These are phyloP conservation scores for Trichomonascus vanleenenianus DNA, from an alignment of 805 yeast genomes.

Conservation along the genomic window DNA sequence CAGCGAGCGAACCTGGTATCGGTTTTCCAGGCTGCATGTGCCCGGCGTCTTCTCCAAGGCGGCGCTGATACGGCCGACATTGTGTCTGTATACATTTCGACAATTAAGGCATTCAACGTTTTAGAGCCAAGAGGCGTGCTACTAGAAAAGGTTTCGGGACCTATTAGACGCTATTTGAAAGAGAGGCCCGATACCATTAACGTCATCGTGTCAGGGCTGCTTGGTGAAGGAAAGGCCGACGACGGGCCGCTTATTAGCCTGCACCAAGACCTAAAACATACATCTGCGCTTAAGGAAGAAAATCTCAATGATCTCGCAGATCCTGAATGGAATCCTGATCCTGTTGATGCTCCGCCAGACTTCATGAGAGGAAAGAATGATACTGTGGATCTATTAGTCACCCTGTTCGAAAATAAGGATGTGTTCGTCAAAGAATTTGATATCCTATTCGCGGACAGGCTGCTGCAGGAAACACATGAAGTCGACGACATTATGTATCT, in stretches of 20 bases:
- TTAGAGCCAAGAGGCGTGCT: constrained; percentile 87
- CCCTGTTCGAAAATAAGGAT: constrained; percentile 64
- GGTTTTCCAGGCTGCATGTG: constrained; percentile 40
- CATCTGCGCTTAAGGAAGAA: constrained; percentile 25
- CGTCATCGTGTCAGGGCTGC: constrained; percentile 62
- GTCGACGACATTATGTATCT: constrained; percentile 31
- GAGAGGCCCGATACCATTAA: constrained; percentile 67
- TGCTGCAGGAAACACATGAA: constrained; percentile 35
- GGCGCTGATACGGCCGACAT: constrained; percentile 75
- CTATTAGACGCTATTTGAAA: constrained; percentile 63
- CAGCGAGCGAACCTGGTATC: constrained; percentile 49
- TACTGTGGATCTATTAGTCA: constrained; percentile 59
- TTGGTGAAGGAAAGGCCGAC: constrained; percentile 37
- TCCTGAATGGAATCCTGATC: constrained; percentile 74
- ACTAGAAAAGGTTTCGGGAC: constrained; percentile 67
- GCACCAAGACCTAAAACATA: constrained; percentile 29
- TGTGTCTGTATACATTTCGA: constrained; percentile 57
- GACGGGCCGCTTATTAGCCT: constrained; percentile 42
- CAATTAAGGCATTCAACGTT: constrained; percentile 60
- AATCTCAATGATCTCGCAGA: constrained; percentile 33
- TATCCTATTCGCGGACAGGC: constrained; percentile 47
- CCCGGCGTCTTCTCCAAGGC: constrained; percentile 54
- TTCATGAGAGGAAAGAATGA: constrained; percentile 55
- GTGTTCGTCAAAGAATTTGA: constrained; percentile 60
- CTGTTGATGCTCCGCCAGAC: constrained; percentile 84